phyloP scores from a whole-genome alignment of 805 yeast genomes.

The Wickerhamiella lipophila region DNA sequence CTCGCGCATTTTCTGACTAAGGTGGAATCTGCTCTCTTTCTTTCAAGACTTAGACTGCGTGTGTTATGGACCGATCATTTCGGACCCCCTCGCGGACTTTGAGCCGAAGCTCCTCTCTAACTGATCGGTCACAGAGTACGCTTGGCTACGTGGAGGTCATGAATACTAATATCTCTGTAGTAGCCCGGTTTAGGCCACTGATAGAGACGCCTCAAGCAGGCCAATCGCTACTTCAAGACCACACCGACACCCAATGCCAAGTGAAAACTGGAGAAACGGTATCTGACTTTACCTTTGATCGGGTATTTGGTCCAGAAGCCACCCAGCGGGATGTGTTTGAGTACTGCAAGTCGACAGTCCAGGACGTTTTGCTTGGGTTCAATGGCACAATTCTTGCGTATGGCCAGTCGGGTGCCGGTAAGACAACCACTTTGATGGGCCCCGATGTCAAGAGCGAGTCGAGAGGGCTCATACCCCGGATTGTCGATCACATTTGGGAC shows the following conservation, averaged over 20 bases:
- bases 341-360: conserved; percentile 47
- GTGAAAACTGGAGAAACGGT: conserved; percentile 16
- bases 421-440: conserved; percentile 69
- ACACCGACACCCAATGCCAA: conserved; percentile 16
- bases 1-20: conserved; percentile 1
- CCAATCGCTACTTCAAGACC: not conserved
- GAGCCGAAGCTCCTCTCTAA: conserved; percentile 7
- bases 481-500: conserved; percentile 51
- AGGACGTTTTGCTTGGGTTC: conserved; percentile 60
- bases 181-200: conserved; percentile 60
- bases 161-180: conserved; percentile 41
- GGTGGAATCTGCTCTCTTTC: conserved; percentile 3
- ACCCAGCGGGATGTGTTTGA: conserved; percentile 49
- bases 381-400: conserved; percentile 68
- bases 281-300: conserved; percentile 46
- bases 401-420: conserved; percentile 73
- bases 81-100: conserved; percentile 9
- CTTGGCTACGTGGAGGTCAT: not conserved
- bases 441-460: conserved; percentile 29
- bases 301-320: conserved; percentile 41
- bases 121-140: conserved; percentile 7
- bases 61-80: conserved; percentile 10
- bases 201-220: conserved; percentile 26
- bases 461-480: conserved; percentile 62
- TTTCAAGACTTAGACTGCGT: not conserved